These are phyloP conservation scores for Dendrobium huoshanense DNA, from an alignment of 106 monocot genomes.

Conservation along the genomic window DNA sequence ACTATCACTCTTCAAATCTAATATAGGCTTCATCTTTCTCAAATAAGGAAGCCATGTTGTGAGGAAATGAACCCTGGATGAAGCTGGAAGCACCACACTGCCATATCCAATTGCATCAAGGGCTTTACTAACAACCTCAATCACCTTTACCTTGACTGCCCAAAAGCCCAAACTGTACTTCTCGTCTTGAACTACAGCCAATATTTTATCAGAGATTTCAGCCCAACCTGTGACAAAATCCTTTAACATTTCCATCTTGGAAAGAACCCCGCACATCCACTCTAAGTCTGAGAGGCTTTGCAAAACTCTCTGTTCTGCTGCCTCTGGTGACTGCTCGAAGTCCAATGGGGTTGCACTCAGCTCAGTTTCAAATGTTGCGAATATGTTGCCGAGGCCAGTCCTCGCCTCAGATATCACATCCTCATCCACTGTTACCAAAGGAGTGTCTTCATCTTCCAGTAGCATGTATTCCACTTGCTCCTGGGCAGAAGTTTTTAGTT, in stretches of 20 bases:
- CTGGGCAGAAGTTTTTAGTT: slow-evolving; percentile 84
- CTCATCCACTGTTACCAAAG: slow-evolving; percentile 51
- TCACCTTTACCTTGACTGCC: slow-evolving; percentile 55
- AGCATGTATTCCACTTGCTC: slow-evolving; percentile 97
- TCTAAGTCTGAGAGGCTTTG: slow-evolving; percentile 58
- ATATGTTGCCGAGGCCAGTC: slow-evolving; percentile 43
- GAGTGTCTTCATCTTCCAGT: slow-evolving; percentile 64
- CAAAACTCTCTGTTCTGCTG: slow-evolving; percentile 46
- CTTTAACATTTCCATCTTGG: slow-evolving; percentile 78
- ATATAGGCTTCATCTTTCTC: slow-evolving; percentile 57
- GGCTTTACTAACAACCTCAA: slow-evolving; percentile 68
- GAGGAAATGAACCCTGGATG: slow-evolving; percentile 48
- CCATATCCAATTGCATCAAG: slow-evolving; percentile 89
- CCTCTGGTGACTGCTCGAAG: slow-evolving; percentile 30
- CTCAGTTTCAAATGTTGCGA: slow-evolving; percentile 41
- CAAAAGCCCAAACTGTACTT: slow-evolving; percentile 46
- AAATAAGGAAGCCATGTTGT: slow-evolving; percentile 78
- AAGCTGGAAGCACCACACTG: slow-evolving; percentile 63
- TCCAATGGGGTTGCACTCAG: slow-evolving; percentile 25
- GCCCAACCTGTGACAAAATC: slow-evolving; percentile 63
- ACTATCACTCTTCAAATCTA: slow-evolving; percentile 39
- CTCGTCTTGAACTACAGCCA: slow-evolving; percentile 42
- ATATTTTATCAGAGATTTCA: slow-evolving; percentile 40
- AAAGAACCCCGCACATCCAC: slow-evolving; percentile 61
- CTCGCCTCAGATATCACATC: slow-evolving; percentile 52